Evolutionary conservation across 345 rosid genomes (phyloP).

Genomic region (Erysimum cheiranthoides): DNA sequence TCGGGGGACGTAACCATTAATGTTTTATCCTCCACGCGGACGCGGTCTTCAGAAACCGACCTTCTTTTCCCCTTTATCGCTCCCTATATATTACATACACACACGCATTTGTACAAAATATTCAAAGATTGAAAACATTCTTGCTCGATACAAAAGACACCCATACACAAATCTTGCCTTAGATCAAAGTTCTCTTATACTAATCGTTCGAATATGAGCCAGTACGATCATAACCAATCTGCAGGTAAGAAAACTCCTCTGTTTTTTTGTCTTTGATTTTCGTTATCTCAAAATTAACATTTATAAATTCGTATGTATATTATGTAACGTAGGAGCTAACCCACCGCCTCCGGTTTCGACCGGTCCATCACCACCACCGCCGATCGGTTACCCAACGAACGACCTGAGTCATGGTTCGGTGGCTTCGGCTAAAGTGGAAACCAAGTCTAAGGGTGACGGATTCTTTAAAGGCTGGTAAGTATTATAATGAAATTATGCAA

Average conservation of each 20-base stretch:
- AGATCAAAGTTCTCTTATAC: constrained; percentile 13
- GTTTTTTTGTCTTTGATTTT: not conserved
- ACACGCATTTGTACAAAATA: constrained; percentile 22
- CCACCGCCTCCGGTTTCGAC: constrained; percentile 43
- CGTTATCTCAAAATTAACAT: not conserved
- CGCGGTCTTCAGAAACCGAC: constrained; percentile 35
- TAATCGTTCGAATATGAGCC: constrained; percentile 35
- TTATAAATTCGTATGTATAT: not conserved
- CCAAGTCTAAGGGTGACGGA: constrained; percentile 46
- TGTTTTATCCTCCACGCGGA: constrained; percentile 41
- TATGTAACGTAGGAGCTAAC: constrained; percentile 37
- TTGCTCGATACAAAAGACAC: not conserved
- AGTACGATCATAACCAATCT: constrained; percentile 35
- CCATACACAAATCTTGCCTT: not conserved
- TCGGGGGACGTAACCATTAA: not conserved
- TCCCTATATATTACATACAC: constrained; percentile 4
- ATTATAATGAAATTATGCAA: not conserved
- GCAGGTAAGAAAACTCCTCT: constrained; percentile 24
- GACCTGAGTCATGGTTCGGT: constrained; percentile 26
- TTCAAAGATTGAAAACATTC: constrained; percentile 19
- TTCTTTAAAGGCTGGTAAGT: constrained; percentile 45
- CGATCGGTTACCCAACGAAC: constrained; percentile 44
- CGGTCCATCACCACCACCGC: constrained; percentile 31
- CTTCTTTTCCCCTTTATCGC: not conserved
- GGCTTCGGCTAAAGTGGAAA: constrained; percentile 41